Evolutionary conservation across 1,284 basidiomycete species (phyloP).

Genomic region (Cronartium ribicola): DNA sequence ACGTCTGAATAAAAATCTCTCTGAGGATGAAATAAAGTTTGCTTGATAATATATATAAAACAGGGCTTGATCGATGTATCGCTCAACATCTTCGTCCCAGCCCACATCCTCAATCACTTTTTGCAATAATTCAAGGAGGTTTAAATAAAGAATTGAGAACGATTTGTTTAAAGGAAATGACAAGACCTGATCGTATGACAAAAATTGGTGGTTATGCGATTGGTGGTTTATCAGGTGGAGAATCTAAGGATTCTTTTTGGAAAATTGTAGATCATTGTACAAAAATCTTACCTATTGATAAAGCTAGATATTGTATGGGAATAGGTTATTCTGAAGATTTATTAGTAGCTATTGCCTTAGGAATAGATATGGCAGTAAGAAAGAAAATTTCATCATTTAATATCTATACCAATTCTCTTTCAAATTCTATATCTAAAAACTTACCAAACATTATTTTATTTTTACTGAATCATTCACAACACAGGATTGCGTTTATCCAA

Average conservation of each 20-base stretch:
- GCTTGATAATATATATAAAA: background rate
- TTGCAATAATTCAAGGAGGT: conserved; percentile 81
- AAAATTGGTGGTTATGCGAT: conserved; percentile 74
- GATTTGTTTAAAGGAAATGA: conserved; percentile 71
- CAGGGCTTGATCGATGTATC: conserved; percentile 75
- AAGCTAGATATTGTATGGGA: conserved; percentile 77
- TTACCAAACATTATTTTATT: no score
- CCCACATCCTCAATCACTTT: conserved; percentile 66
- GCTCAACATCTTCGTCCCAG: conserved; percentile 65
- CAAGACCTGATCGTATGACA: conserved; percentile 60
- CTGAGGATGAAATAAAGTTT: conserved; percentile 47
- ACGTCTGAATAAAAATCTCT: conserved; percentile 57
- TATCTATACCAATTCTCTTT: background rate
- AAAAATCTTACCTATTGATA: conserved; percentile 61
- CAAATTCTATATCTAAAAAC: conserved; percentile 1
- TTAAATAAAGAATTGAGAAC: conserved; percentile 65
- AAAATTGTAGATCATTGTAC: conserved; percentile 73
- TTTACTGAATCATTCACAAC: conserved; percentile 47
- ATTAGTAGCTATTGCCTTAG: conserved; percentile 76
- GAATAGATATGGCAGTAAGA: conserved; percentile 68
- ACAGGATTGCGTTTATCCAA: conserved; percentile 85
- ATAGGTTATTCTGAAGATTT: conserved; percentile 82
- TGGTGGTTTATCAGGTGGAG: conserved; percentile 70
- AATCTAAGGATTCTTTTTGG: conserved; percentile 85
- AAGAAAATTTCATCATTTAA: background rate